A percentile compares a stretch with the other conserved stretches of the same genome.
Evolutionary conservation across 2,329 filamentous ascomycete genomes (phyloP).

Genomic region (Pleomassaria siparia): DNA sequence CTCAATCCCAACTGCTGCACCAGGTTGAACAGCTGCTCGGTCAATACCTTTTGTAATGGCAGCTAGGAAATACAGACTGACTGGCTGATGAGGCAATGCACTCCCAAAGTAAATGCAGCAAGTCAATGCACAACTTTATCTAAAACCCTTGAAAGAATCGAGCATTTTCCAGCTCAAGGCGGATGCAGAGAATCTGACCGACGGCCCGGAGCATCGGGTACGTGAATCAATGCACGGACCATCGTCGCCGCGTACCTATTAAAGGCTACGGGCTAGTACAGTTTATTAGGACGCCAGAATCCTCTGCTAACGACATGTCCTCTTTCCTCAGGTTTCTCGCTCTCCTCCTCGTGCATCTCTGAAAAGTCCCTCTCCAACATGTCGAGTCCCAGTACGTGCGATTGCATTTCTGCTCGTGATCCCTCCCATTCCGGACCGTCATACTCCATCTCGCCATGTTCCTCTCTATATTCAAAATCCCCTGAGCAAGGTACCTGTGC

Average conservation of each 20-base stretch:
- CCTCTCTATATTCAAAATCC: constrained; percentile 8
- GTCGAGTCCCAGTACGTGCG: not conserved
- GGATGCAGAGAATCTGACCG: not conserved
- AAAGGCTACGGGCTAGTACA: constrained; percentile 43
- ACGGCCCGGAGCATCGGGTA: constrained; percentile 5
- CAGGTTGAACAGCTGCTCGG: not conserved
- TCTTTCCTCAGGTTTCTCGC: constrained; percentile 1
- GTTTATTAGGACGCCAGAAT: constrained; percentile 50
- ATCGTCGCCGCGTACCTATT: not conserved
- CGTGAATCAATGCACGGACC: constrained; percentile 8
- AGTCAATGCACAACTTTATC: no score
- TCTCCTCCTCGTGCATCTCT: not conserved
- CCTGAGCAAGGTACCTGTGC: constrained; percentile 1
- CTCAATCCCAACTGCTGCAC: not conserved
- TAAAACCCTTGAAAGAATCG: no score
- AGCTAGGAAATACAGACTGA: no score
- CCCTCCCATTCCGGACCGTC: constrained; percentile 9
- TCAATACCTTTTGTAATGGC: not conserved
- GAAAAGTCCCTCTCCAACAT: not conserved
- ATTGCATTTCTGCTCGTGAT: constrained; percentile 1
- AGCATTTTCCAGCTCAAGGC: no score
- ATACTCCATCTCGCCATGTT: constrained; percentile 9
- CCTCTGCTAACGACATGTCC: constrained; percentile 27
- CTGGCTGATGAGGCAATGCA: no score
- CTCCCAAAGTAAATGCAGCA: no score